Evolutionary conservation across 352 stramenopile genomes (phyloP).

Genomic region (Pythium scleroteichum): DNA sequence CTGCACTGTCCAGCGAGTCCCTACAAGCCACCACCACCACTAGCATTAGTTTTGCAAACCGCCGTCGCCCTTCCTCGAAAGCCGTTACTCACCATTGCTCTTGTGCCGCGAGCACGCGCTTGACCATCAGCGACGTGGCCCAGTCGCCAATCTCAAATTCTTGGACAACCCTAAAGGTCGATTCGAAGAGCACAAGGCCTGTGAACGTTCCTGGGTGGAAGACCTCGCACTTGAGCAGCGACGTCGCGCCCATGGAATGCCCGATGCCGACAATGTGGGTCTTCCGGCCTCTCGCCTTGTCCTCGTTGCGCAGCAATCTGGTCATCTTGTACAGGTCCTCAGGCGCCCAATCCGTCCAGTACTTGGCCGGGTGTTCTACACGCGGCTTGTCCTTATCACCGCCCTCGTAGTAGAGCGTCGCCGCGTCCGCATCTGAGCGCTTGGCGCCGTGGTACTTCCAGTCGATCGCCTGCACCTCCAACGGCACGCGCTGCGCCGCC

Average conservation of each 20-base stretch:
- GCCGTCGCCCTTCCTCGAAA: no score
- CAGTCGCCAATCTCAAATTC: neutral
- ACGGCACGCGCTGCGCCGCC: conserved; percentile 17
- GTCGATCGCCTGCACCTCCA: conserved; percentile 32
- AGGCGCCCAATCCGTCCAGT: conserved; percentile 8
- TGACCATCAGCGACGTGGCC: conserved; percentile 1
- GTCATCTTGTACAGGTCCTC: neutral
- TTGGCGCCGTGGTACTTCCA: conserved; percentile 36
- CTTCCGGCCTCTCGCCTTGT: neutral
- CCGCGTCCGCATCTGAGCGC: conserved; percentile 19
- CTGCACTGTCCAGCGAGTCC: conserved; percentile 8
- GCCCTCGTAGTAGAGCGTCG: conserved; percentile 22
- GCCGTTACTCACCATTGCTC: conserved; percentile 11
- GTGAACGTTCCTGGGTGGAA: conserved; percentile 1
- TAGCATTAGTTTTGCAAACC: no score
- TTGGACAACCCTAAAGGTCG: neutral
- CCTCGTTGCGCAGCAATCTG: neutral
- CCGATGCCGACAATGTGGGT: conserved; percentile 13
- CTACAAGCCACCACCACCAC: neutral
- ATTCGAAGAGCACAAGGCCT: conserved; percentile 8
- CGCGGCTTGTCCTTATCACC: conserved; percentile 6
- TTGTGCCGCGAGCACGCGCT: neutral
- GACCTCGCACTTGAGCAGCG: conserved; percentile 8
- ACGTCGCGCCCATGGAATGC: conserved; percentile 13
- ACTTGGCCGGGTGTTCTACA: conserved; percentile 27